Percentiles rank a stretch among this genome's conserved stretches.
phyloP scores from a whole-genome alignment of 2,329 filamentous ascomycete genomes.

The Acrodontium crateriforme region DNA sequence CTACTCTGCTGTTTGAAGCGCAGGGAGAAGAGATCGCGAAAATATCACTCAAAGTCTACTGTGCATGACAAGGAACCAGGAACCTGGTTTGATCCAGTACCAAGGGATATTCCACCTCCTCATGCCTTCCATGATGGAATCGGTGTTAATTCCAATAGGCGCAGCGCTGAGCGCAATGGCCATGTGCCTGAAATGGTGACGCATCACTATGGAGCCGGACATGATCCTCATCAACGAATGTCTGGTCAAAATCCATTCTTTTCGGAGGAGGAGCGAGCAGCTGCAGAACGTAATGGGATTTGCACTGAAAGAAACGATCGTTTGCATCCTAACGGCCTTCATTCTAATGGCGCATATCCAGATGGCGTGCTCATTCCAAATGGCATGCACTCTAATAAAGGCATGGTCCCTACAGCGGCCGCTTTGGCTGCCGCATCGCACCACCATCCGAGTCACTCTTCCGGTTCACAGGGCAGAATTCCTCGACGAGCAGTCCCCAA shows the following conservation, averaged over 20 bases:
- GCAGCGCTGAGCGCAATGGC: neutral
- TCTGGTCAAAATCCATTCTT: conserved; percentile 7
- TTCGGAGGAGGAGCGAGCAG: conserved; percentile 3
- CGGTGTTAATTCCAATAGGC: conserved; percentile 1
- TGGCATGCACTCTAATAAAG: too few relatives aligned
- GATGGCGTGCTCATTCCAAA: neutral
- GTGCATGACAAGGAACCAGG: conserved; percentile 2
- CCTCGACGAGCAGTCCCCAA: too few relatives aligned
- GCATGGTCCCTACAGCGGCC: too few relatives aligned
- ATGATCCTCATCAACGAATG: conserved; percentile 1
- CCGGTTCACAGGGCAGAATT: too few relatives aligned
- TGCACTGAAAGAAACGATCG: neutral
- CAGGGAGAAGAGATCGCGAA: too few relatives aligned
- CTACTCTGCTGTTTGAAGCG: too few relatives aligned
- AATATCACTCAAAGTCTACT: too few relatives aligned
- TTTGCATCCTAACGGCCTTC: neutral
- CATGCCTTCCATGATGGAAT: conserved; percentile 1
- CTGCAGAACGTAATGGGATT: neutral
- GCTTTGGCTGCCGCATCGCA: neutral
- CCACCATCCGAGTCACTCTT: neutral
- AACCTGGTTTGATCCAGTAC: conserved; percentile 5
- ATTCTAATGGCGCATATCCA: neutral
- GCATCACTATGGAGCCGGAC: conserved; percentile 3
- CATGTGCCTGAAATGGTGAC: conserved; percentile 2
- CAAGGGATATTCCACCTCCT: neutral